Base-by-base conservation (phyloP, 192 early-diverging fungal genomes). In the Globomyces pollinis-pini region DNA sequence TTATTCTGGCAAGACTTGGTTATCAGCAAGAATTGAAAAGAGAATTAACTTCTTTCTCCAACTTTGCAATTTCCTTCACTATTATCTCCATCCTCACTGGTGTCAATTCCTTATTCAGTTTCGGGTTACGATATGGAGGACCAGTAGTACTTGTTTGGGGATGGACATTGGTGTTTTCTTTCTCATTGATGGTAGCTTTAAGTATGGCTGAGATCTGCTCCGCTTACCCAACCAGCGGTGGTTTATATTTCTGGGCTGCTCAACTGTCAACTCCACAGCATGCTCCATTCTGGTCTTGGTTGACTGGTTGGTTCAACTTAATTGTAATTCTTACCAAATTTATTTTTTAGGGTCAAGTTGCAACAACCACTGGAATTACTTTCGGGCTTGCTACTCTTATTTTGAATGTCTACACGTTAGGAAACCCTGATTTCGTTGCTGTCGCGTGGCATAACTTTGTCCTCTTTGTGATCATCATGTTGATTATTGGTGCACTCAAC, bases 1-100 rank as follows among this genome's bases (percentile, higher is more conserved):
- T 47, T 47, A 12, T 23, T 6, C 44, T 47, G 5, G 44, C 3
- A 26, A 47, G 28, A 26, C 64, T 74, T 9, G 72, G 72, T 4
- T 74, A 74, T 62, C 64, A 63, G 36, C 72, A 74, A 57, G 70
- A 65, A 52, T 34, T 72, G 18, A 55, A 68, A 44, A 56, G 66
- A 31, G 63, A 64, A 12, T 18, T 64, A 5, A 43, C 69, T 31
- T 34, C 60, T 3, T 67, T 70, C 33, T 61, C 51, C n/a, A 70
- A 61, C 55, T 67, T 68, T 43, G 62, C 59, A 3, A 30, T 65
- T 2, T 33, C 65, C 2, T 58, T 74, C 30, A 63, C 70, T 12
- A 49, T 47, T 28, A 60, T 73, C 11, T 63, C 66, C 31, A 60
- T 69, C 33, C 38, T 75, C 38, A 71, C 61, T 33, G 64, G 64